A percentile compares a stretch with the other conserved stretches of the same genome.
Conservation (phyloP, 148 eudicot genomes). For the Cornus kousa region DNA sequence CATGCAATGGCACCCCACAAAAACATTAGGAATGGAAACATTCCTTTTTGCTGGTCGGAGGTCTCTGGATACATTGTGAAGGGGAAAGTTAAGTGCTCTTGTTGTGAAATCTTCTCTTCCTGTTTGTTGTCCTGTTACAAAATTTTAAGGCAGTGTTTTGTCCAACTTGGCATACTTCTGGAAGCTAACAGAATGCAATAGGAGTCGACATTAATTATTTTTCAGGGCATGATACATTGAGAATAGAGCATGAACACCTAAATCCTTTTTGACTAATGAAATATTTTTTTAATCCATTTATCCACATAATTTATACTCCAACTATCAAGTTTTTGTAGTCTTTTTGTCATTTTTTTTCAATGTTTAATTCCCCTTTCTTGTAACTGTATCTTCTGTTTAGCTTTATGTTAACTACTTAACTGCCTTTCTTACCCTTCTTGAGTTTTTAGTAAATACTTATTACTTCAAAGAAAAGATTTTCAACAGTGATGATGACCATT, state of each 20-base stretch:
- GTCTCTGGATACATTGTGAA: no score
- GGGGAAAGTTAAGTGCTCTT: no score
- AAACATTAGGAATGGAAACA: no score
- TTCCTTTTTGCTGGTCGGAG: no score
- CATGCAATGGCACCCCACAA: no score
- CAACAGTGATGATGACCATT: no score
- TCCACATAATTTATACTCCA: neutral
- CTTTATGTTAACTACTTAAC: neutral
- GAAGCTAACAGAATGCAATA: neutral
- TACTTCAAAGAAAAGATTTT: neutral
- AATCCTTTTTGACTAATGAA: neutral
- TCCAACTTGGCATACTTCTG: neutral
- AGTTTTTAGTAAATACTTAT: neutral
- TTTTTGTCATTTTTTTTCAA: neutral
- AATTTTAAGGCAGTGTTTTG: no score
- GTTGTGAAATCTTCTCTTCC: no score
- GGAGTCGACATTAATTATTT: neutral
- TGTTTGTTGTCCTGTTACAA: no score
- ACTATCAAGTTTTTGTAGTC: no score
- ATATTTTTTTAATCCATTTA: neutral
- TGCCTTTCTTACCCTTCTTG: neutral
- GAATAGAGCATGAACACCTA: neutral
- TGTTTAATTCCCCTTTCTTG: neutral
- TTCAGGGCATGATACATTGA: neutral
- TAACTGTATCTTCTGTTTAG: neutral